Evolutionary conservation across 129 eudicot genomes (phyloP), one percentile per base, ranked within the genome.

Genomic region (Flaveria robusta): DNA sequence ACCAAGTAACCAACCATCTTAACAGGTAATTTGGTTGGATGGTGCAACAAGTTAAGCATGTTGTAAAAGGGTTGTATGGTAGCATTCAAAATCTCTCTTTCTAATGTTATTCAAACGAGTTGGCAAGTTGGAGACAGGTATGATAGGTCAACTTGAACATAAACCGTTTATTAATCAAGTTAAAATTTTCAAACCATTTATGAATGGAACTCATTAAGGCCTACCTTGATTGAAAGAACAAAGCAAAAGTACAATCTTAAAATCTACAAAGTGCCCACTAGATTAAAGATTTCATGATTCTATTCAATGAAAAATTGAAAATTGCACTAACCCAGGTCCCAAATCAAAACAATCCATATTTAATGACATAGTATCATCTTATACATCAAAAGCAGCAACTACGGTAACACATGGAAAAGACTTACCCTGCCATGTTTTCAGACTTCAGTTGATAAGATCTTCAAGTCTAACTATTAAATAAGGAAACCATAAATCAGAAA

Each of bases 391-490:
- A 4, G 42, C 77, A 9, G 20, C 18, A 14, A 55, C 56, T 24
- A 34, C 26, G 1, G 22, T 39, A 9, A 0, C 29, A 4, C 41
- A 26, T 34, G 37, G 9, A 66, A 23, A n/a, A 51, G 1, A 70
- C 82, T 70, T 78, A 78, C 82, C 65, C 82, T 31, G 82, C 82
- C 82, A 78, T 78, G 41, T 60, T 60, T 70, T 34, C 39, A 5
- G 39, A 34, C 39, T 34, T 47, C n/a, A 4, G 65, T 6, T 47
- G 16, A 47, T 47, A 47, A 47, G 52, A 47, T 47, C 52, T 47
- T 47, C 52, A 15, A 47, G 52, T 13, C 18, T 47, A 47, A 47
- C 47, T 12, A 43, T 43, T 12, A 10, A 47, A 13, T 7, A 14
- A 47, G 16, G 16, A 3, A 47, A 11, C 52, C 5, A 14, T 47